Percentiles rank a stretch among this genome's conserved stretches.
Evolutionary conservation across 345 rosid species (phyloP).

Genomic region (Excoecaria agallocha): DNA sequence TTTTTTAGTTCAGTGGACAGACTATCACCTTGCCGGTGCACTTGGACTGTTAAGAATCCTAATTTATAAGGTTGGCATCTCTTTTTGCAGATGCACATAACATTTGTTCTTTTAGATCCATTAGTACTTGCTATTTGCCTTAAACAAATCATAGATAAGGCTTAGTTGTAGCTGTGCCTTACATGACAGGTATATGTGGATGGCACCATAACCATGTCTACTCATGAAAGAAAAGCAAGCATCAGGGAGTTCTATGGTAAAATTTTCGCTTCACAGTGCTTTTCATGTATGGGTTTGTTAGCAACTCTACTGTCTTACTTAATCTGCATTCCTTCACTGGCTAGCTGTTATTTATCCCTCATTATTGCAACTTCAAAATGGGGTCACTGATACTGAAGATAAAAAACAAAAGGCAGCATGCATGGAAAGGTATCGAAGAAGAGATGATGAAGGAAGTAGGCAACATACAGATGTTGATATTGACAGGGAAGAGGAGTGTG

Average conservation of each 20-base stretch:
- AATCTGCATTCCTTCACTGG: constrained; percentile 12
- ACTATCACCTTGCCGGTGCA: constrained; percentile 61
- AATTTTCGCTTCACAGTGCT: neutral
- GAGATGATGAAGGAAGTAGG: constrained; percentile 41
- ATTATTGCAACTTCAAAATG: constrained; percentile 53
- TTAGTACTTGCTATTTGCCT: no score
- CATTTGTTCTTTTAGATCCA: neutral
- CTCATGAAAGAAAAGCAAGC: constrained; percentile 81
- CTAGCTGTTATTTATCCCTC: constrained; percentile 70
- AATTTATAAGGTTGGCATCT: constrained; percentile 51
- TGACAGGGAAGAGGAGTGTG: constrained; percentile 73
- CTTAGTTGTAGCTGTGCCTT: constrained; percentile 9
- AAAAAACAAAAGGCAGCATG: constrained; percentile 53
- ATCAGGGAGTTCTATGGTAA: constrained; percentile 70
- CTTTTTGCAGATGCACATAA: neutral
- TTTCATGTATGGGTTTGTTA: neutral
- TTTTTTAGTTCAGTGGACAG: constrained; percentile 71
- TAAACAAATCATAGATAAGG: neutral
- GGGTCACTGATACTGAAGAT: constrained; percentile 58
- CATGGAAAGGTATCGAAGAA: constrained; percentile 53
- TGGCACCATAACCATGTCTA: constrained; percentile 77
- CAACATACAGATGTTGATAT: constrained; percentile 33
- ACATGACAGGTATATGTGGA: constrained; percentile 57
- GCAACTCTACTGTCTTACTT: neutral
- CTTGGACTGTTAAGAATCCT: constrained; percentile 63